These are phyloP conservation scores for Prinsepia uniflora DNA, from an alignment of 306 rosid species.

Conservation along the genomic window DNA sequence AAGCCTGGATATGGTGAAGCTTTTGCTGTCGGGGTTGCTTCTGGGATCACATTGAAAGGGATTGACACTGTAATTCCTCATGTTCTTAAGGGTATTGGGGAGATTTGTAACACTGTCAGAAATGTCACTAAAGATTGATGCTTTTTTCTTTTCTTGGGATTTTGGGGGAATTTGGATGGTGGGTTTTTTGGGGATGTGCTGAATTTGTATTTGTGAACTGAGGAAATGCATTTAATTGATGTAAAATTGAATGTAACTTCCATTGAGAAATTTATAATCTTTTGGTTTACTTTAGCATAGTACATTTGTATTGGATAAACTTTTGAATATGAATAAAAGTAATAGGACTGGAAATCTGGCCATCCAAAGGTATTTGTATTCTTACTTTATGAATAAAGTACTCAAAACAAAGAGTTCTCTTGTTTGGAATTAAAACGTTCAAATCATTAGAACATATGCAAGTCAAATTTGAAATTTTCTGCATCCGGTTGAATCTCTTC, in stretches of 20 bases:
- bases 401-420: no score
- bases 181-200: neutral
- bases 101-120: conserved; percentile 63
- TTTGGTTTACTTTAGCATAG: neutral
- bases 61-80: conserved; percentile 52
- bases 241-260: neutral
- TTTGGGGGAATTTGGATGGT: neutral
- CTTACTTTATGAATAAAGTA: no score
- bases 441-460: no score
- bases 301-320: neutral
- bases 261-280: neutral
- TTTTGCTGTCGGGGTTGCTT: conserved; percentile 68
- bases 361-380: no score
- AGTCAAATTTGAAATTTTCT: no score
- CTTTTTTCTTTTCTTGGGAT: neutral
- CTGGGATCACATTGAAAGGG: conserved; percentile 62
- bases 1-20: conserved; percentile 69
- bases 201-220: neutral
- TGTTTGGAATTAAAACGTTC: no score
- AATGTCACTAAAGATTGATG: conserved; percentile 30
- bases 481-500: no score
- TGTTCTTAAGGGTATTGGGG: conserved; percentile 41
- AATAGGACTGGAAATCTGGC: neutral
- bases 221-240: neutral
- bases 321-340: neutral